phyloP scores from a whole-genome alignment of 108 stramenopile species.

The Bacterosira constricta region DNA sequence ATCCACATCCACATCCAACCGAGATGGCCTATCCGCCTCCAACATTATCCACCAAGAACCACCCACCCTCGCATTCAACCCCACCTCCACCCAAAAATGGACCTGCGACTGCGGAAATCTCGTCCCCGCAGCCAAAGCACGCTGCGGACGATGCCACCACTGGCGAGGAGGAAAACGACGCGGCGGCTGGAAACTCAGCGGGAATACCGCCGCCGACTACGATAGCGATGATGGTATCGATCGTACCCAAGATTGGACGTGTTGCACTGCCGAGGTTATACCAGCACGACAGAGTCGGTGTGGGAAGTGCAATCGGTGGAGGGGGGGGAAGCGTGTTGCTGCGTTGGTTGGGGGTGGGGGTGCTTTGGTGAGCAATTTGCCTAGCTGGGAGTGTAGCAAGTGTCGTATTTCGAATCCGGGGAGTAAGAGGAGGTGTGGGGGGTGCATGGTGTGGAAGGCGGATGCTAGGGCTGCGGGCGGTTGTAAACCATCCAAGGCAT shows the following conservation, averaged over 20 bases:
- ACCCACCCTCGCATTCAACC: not conserved
- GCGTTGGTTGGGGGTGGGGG: not conserved
- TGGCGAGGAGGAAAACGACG: slow-evolving; percentile 28
- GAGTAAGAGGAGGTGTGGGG: slow-evolving; percentile 24
- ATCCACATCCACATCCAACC: no score
- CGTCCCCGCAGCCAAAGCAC: slow-evolving; percentile 8
- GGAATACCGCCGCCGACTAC: not conserved
- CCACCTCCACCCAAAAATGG: not conserved
- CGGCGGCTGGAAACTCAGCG: slow-evolving; percentile 18
- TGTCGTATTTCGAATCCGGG: slow-evolving; percentile 26
- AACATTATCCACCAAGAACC: not conserved
- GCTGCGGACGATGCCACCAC: slow-evolving; percentile 34
- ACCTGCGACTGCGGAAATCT: slow-evolving; percentile 24
- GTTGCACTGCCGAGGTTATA: slow-evolving; percentile 20
- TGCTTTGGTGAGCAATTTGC: not conserved
- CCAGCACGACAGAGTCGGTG: slow-evolving; percentile 15
- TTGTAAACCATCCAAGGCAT: not conserved
- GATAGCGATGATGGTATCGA: slow-evolving; percentile 27
- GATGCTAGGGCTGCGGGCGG: slow-evolving; percentile 6
- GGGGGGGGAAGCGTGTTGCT: slow-evolving; percentile 25
- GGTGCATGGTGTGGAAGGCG: slow-evolving; percentile 34
- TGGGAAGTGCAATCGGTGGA: slow-evolving; percentile 34
- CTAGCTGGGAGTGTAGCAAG: slow-evolving; percentile 25
- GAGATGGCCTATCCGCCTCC: not conserved
- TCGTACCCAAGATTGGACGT: slow-evolving; percentile 23